These are phyloP conservation scores for Gonapodya sp. DNA, from an alignment of 192 early-diverging fungal species.

Conservation along the genomic window DNA sequence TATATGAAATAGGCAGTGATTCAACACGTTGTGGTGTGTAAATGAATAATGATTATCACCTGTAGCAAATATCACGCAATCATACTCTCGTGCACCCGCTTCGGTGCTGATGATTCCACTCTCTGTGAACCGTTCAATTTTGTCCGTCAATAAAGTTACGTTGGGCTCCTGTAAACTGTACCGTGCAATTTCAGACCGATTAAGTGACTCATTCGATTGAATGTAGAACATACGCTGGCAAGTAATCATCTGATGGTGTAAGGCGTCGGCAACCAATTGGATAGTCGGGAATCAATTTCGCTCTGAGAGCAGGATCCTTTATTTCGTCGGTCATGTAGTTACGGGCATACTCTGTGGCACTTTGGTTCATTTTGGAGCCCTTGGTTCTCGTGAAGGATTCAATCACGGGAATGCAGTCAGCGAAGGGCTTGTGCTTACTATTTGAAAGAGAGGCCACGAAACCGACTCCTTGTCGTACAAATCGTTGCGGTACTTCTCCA, in stretches of 20 bases:
- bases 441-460: background rate
- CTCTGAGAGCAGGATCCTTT: conserved; percentile 9
- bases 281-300: conserved; percentile 8
- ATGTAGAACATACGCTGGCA: too few species aligned
- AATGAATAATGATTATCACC: background rate
- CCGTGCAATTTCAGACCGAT: too few species aligned
- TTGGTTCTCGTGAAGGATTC: too few species aligned
- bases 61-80: background rate
- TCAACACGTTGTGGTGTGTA: background rate
- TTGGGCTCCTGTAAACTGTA: background rate
- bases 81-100: background rate
- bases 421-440: too few species aligned
- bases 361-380: too few species aligned
- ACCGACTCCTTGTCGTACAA: too few species aligned
- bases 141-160: background rate
- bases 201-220: too few species aligned
- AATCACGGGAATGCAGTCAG: too few species aligned
- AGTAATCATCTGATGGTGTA: conserved; percentile 13
- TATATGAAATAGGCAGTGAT: background rate
- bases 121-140: background rate
- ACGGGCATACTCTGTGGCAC: too few species aligned
- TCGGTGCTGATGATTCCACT: background rate
- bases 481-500: too few species aligned
- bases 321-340: conserved; percentile 1
- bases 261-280: conserved; percentile 12